phyloP scores from a whole-genome alignment of 202 grass and related monocot genomes.

The Dendrocalamus latiflorus region DNA sequence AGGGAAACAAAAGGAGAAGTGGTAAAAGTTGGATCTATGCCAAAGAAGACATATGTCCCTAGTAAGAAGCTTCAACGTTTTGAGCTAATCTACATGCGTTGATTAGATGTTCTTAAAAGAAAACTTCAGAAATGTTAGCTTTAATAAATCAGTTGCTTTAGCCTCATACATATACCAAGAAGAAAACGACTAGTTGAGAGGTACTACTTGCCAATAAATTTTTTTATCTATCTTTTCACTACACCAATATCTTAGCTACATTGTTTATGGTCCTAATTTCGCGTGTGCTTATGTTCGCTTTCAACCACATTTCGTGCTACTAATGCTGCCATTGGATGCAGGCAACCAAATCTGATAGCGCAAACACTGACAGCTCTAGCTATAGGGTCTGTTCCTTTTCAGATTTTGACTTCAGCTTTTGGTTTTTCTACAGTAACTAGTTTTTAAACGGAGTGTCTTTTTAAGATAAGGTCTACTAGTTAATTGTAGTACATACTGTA shows the following conservation, averaged over 20 bases:
- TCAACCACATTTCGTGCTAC: not conserved
- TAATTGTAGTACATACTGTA: too few species aligned
- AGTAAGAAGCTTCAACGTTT: not conserved
- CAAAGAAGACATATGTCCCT: not conserved
- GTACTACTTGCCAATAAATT: not conserved
- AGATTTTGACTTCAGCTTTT: too few species aligned
- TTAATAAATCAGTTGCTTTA: not conserved
- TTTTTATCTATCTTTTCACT: too few species aligned
- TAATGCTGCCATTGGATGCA: slow-evolving; percentile 19
- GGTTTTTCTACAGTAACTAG: too few species aligned
- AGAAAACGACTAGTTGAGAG: not conserved
- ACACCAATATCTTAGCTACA: not conserved
- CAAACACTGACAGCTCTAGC: not conserved
- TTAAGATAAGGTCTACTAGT: too few species aligned
- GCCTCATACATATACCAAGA: not conserved
- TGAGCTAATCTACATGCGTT: not conserved
- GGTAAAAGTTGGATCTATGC: too few species aligned
- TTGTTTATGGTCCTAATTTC: not conserved
- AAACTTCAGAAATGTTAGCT: not conserved
- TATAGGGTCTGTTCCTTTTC: too few species aligned
- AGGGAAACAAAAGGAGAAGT: not conserved
- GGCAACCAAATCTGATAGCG: slow-evolving; percentile 22
- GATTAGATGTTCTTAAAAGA: not conserved
- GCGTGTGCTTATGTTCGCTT: not conserved
- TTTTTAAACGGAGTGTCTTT: too few species aligned